These are phyloP conservation scores for Cryptosporidium bovis DNA, from an alignment of 169 alveolate genomes.

Conservation along the genomic window DNA sequence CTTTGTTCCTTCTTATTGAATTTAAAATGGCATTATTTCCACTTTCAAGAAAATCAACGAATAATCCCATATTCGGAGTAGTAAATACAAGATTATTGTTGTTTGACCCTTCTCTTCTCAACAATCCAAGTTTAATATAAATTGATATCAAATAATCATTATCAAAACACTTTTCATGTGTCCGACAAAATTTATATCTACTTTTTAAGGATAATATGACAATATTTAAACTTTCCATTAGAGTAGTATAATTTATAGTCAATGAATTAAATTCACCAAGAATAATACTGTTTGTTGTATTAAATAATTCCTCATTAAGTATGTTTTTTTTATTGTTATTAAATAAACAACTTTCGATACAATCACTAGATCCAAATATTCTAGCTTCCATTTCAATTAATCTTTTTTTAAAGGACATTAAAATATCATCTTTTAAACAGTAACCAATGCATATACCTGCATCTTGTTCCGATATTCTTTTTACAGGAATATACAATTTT, in stretches of 20 bases:
- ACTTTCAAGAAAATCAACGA: conserved; percentile 49
- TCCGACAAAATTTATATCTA: background rate
- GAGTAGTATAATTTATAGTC: background rate
- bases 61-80: conserved; percentile 53
- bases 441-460: conserved; percentile 28
- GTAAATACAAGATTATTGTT: conserved; percentile 21
- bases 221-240: background rate
- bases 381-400: conserved; percentile 3
- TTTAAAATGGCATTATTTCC: conserved; percentile 30
- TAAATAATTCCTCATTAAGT: background rate
- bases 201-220: background rate
- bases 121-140: conserved; percentile 26
- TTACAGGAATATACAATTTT: conserved; percentile 31
- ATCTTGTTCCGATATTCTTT: background rate
- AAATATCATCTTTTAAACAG: conserved; percentile 32
- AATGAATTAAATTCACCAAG: conserved; percentile 14
- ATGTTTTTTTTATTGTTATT: background rate
- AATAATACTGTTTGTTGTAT: background rate
- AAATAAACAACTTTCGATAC: conserved; percentile 1
- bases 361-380: background rate
- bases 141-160: background rate
- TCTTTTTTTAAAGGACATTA: background rate
- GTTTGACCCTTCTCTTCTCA: conserved; percentile 43
- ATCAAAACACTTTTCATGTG: background rate
- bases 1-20: conserved; percentile 21